Evolutionary conservation across 73 alveolate species (phyloP).

Genomic region (Tetrahymena thermophila): DNA sequence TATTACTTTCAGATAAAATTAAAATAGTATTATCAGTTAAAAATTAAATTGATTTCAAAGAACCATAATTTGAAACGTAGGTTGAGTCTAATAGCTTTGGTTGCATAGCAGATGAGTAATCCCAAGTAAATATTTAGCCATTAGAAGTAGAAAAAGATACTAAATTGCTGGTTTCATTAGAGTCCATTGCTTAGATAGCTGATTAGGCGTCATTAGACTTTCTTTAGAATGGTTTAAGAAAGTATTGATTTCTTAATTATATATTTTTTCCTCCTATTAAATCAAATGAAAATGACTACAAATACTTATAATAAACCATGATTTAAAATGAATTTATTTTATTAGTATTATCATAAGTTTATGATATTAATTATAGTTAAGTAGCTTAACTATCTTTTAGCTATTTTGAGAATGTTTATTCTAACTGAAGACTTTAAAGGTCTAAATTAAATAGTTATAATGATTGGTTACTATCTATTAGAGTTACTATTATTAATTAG

Average conservation of each 20-base stretch:
- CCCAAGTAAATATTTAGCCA: not conserved
- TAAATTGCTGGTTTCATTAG: not conserved
- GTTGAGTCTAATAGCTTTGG: not conserved
- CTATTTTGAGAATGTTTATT: not conserved
- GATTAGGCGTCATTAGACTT: not conserved
- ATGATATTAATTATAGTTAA: too few relatives aligned
- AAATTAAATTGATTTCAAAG: not conserved
- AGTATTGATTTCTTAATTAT: not conserved
- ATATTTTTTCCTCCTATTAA: not conserved
- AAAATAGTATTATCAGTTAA: not conserved
- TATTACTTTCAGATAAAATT: not conserved
- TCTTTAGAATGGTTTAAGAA: not conserved
- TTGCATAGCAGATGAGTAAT: not conserved
- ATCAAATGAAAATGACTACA: not conserved
- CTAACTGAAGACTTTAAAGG: too few relatives aligned
- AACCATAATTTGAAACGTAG: not conserved
- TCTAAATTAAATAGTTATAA: too few relatives aligned
- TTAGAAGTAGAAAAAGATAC: not conserved
- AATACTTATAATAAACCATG: not conserved
- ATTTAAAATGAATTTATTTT: not conserved
- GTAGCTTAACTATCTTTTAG: not conserved
- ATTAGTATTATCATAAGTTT: not conserved
- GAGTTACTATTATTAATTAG: too few relatives aligned
- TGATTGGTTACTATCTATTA: too few relatives aligned
- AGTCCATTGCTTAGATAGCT: not conserved